Evolutionary conservation across 2,329 filamentous ascomycete species (phyloP).

Genomic region (Rachicladosporium sp.): DNA sequence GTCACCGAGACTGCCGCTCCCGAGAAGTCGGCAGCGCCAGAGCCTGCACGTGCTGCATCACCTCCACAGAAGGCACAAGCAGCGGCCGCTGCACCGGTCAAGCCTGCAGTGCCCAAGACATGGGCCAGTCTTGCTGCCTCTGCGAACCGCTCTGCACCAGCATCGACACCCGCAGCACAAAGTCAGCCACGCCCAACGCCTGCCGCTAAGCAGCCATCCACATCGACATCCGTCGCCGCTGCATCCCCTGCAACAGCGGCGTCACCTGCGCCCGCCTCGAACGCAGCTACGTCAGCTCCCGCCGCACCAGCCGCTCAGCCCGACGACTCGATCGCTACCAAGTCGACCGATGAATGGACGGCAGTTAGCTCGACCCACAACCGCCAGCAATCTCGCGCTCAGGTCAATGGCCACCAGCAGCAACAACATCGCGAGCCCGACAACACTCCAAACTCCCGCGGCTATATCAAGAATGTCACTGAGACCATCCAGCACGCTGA

Average conservation of each 20-base stretch:
- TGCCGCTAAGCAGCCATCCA: constrained; percentile 3
- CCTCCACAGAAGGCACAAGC: constrained; percentile 34
- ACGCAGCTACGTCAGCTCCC: constrained; percentile 18
- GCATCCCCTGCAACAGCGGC: constrained; percentile 22
- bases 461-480: constrained; percentile 91
- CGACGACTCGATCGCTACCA: constrained; percentile 26
- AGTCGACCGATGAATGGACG: constrained; percentile 69
- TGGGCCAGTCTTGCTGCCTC: constrained; percentile 62
- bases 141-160: constrained; percentile 31
- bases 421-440: constrained; percentile 54
- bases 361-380: constrained; percentile 66
- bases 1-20: constrained; percentile 24
- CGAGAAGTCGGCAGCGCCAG: constrained; percentile 52
- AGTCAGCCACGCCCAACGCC: constrained; percentile 12
- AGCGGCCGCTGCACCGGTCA: constrained; percentile 39
- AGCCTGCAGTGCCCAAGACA: constrained; percentile 46
- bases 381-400: constrained; percentile 62
- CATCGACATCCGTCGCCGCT: constrained; percentile 8
- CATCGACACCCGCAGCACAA: constrained; percentile 26
- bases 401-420: constrained; percentile 44
- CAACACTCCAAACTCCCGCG: constrained; percentile 62
- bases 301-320: constrained; percentile 20
- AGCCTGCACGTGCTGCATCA: constrained; percentile 36
- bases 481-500: constrained; percentile 71
- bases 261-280: constrained; percentile 11